Base-by-base conservation (phyloP, 371 early-diverging fungal genomes). In the Dichotomocladium elegans region DNA sequence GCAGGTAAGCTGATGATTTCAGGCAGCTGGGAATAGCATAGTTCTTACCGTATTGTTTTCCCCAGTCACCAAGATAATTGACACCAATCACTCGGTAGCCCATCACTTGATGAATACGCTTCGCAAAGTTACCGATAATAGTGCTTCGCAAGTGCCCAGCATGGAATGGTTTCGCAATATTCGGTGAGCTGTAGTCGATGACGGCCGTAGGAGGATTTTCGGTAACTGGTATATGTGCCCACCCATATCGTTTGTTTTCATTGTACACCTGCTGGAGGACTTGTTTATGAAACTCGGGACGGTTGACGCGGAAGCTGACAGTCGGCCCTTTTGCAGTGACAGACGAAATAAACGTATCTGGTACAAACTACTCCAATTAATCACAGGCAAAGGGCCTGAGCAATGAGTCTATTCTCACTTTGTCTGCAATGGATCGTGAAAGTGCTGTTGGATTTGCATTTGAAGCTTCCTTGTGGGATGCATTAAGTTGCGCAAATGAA, bases 131-230 rank as follows among this genome's bases (percentile, higher is more conserved):
- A 40, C 99, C 99, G 46, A 99, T 85, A 57, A 99, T 96, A 2
- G 99, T 99, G 51, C 94, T 92, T 46, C 99, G 88, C 68, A 99
- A 77, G 68, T 99, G 99, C 0, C 99, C 99, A 29, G 94, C 97
- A 67, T 99, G 99, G 82, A 99, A 99, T n/a, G 97, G 95, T 74
- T 99, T 99, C 45, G 99, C 99, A 57, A 99, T 99, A 80, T 99
- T 99, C 47, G 99, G 99, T 58, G 93, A 92, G 58, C 89, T 87
- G 71, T 91, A 99, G 58, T 99, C 99, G 47, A 99, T 84, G 21
- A 99, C 70, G 19, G 88, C 87, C 28, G 76, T 91, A 11, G 57
- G 47, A 28, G 45, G 35, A 4, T 41, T 30, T 6, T 41, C 35
- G 0, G 25, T 19, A 9, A 26, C 29, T 37, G 53, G 47, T 3